These are phyloP conservation scores for Aspergillus aculeatinus DNA, from an alignment of 2,329 filamentous ascomycete species.

Conservation along the genomic window DNA sequence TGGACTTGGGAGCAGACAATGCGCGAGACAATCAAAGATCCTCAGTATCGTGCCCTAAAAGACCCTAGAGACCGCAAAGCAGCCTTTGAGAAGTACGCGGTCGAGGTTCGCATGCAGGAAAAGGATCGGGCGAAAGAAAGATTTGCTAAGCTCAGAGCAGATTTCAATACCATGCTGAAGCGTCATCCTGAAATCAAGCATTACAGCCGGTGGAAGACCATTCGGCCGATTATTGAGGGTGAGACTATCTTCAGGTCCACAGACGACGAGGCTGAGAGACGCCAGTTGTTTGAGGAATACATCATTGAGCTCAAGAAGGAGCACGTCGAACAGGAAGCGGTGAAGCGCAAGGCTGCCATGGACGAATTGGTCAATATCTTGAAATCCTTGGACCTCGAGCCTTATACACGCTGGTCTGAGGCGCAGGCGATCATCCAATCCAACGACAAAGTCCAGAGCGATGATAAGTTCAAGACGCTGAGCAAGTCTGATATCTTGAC, in stretches of 20 bases:
- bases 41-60: conserved; percentile 88
- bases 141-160: conserved; percentile 82
- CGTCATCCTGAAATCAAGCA: conserved; percentile 96
- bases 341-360: conserved; percentile 74
- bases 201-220: conserved; percentile 96
- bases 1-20: conserved; percentile 93
- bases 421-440: conserved; percentile 79
- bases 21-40: conserved; percentile 80
- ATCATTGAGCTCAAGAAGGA: conserved; percentile 77
- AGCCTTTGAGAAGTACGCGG: conserved; percentile 92
- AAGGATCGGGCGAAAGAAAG: conserved; percentile 93
- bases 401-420: conserved; percentile 92
- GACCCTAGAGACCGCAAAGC: conserved; percentile 87
- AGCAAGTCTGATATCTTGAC: conserved; percentile 87
- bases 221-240: conserved; percentile 86
- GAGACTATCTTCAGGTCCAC: conserved; percentile 95
- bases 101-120: conserved; percentile 86
- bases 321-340: conserved; percentile 72
- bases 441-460: conserved; percentile 72
- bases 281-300: conserved; percentile 92
- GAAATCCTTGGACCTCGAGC: conserved; percentile 77
- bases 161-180: conserved; percentile 94
- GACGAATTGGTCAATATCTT: conserved; percentile 78
- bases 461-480: conserved; percentile 81
- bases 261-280: conserved; percentile 80